These are phyloP conservation scores for Acanthamoeba royreba DNA, from an alignment of 208 protist genomes.

Conservation along the genomic window DNA sequence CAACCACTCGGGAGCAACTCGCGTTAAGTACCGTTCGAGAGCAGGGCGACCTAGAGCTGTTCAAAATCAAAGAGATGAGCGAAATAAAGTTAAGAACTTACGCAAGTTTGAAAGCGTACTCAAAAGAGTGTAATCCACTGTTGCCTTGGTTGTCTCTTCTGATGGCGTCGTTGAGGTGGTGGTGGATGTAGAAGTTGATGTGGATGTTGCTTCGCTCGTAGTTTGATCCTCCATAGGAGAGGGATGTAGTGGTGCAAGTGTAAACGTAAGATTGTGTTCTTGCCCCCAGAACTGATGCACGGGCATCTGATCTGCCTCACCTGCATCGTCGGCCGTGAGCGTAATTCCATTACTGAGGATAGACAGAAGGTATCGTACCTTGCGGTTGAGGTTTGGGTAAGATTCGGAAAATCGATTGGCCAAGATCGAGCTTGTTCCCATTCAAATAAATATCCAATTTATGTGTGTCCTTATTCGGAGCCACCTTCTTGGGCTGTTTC, in stretches of 20 bases:
- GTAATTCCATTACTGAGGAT: not conserved
- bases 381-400: not conserved
- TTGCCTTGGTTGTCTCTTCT: not conserved
- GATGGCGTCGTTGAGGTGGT: not conserved
- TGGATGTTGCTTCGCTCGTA: no score
- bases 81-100: not conserved
- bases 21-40: not conserved
- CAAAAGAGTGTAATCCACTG: not conserved
- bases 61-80: not conserved
- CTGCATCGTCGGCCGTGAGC: not conserved
- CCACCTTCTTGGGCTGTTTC: not conserved
- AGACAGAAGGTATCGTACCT: not conserved
- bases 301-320: not conserved
- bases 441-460: constrained; percentile 14
- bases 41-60: not conserved
- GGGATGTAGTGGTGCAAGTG: not conserved
- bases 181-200: not conserved
- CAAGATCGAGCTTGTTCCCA: not conserved
- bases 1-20: not conserved
- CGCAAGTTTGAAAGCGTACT: not conserved
- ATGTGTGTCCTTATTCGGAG: not conserved
- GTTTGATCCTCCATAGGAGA: no score
- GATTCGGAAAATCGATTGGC: constrained; percentile 54
- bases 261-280: not conserved
- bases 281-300: not conserved